Evolutionary conservation across 2,329 filamentous ascomycete species (phyloP).

Genomic region (Calcarisporium arbuscula): DNA sequence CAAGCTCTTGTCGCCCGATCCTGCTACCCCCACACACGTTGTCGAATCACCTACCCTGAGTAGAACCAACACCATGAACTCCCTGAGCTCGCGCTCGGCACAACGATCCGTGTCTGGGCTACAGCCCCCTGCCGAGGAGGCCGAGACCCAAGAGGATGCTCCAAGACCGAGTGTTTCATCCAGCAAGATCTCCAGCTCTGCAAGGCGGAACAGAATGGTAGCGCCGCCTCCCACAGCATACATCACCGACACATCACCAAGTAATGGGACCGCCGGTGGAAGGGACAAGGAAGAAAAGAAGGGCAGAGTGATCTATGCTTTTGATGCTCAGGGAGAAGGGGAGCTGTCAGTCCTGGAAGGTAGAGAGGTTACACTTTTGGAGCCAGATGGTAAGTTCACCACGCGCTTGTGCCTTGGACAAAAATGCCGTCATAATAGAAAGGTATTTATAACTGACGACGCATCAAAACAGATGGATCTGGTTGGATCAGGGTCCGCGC

Average conservation of each 20-base stretch:
- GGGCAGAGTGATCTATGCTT: constrained; percentile 86
- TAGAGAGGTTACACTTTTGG: constrained; percentile 68
- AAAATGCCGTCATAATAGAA: background rate
- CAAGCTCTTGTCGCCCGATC: constrained; percentile 43
- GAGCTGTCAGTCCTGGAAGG: constrained; percentile 79
- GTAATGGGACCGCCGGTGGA: constrained; percentile 35
- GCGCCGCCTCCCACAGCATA: constrained; percentile 84
- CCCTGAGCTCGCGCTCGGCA: constrained; percentile 76
- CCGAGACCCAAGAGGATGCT: constrained; percentile 14
- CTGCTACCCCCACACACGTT: constrained; percentile 34
- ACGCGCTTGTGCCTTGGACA: background rate
- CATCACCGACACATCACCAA: constrained; percentile 59
- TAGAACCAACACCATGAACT: constrained; percentile 84
- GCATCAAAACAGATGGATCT: constrained; percentile 75
- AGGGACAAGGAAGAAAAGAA: constrained; percentile 44
- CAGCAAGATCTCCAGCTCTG: constrained; percentile 16
- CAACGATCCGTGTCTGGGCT: constrained; percentile 52
- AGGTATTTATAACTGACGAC: background rate
- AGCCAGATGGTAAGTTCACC: constrained; percentile 71
- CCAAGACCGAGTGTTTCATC: constrained; percentile 21
- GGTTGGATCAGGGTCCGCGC: constrained; percentile 85
- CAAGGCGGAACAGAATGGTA: constrained; percentile 64
- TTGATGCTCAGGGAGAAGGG: constrained; percentile 72
- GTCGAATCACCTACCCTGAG: constrained; percentile 63
- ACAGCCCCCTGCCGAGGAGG: constrained; percentile 46